A percentile compares a stretch with the other conserved stretches of the same genome.
Evolutionary conservation across 495 filamentous ascomycete species (phyloP).

Genomic region (Aspergillus incahuasiensis): DNA sequence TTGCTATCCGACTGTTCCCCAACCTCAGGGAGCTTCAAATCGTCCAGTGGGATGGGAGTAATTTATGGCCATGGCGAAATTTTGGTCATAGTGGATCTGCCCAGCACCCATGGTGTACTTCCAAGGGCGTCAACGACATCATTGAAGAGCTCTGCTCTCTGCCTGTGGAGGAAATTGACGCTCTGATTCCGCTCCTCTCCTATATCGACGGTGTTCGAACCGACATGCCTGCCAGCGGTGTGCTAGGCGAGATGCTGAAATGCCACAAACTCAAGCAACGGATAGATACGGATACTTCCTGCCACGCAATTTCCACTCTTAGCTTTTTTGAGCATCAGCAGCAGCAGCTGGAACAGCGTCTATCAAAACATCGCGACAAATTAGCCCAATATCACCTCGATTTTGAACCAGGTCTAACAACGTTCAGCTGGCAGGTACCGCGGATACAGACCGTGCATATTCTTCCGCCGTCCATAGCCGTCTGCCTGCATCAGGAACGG

Average conservation of each 20-base stretch:
- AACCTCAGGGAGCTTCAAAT: not conserved
- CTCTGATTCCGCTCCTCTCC: not conserved
- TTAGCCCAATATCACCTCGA: not conserved
- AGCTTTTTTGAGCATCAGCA: not conserved
- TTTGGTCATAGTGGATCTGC: not conserved
- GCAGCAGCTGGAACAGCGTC: not conserved
- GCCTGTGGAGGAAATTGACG: slow-evolving; percentile 1
- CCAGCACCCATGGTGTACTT: not conserved
- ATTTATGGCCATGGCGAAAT: not conserved
- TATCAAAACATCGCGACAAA: not conserved
- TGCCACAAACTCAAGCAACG: not conserved
- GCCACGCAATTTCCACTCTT: not conserved
- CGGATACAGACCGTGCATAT: not conserved
- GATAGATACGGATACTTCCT: not conserved
- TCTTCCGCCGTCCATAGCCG: not conserved
- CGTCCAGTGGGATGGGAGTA: not conserved
- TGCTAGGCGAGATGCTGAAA: not conserved
- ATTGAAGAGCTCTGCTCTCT: not conserved
- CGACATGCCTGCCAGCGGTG: not conserved
- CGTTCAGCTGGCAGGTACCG: not conserved
- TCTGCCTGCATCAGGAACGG: not conserved
- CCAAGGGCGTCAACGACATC: not conserved
- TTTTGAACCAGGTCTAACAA: not conserved
- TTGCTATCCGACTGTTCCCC: not conserved
- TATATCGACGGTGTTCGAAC: not conserved